phyloP scores from a whole-genome alignment of 2,329 filamentous ascomycete species.

The Lasiodiplodia hormozganensis region DNA sequence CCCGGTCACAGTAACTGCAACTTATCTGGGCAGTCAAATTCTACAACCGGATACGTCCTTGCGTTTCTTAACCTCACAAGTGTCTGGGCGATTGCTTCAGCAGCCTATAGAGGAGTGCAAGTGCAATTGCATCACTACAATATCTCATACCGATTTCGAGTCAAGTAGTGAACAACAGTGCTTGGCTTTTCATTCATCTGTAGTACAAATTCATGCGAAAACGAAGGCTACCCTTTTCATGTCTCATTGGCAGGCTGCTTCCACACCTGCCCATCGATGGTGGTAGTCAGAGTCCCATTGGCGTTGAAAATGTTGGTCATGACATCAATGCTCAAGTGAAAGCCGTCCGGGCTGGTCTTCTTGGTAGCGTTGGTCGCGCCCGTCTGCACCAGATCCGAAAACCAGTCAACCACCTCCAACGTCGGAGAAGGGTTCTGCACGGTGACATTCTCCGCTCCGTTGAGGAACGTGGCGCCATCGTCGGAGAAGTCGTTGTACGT shows the following conservation, averaged over 20 bases:
- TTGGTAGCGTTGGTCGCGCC: conserved; percentile 45
- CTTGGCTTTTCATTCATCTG: too few species aligned
- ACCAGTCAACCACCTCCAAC: conserved; percentile 46
- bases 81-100: too few species aligned
- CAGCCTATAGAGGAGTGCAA: too few species aligned
- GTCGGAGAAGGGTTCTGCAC: conserved; percentile 34
- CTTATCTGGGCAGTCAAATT: too few species aligned
- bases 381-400: conserved; percentile 47
- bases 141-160: too few species aligned
- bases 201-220: not conserved
- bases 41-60: too few species aligned
- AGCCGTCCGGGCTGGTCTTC: conserved; percentile 48
- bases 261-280: conserved; percentile 46
- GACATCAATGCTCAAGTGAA: conserved; percentile 50
- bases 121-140: too few species aligned
- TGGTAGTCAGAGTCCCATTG: conserved; percentile 51
- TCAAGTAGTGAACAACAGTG: too few species aligned
- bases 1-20: too few species aligned
- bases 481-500: conserved; percentile 49
- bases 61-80: too few species aligned
- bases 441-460: conserved; percentile 47
- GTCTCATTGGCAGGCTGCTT: conserved; percentile 49
- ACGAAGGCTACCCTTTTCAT: not conserved
- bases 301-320: conserved; percentile 51
- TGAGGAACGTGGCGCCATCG: conserved; percentile 41